A percentile compares a stretch with the other conserved stretches of the same genome.
These are phyloP conservation scores for Phytophthora agathidicida DNA, from an alignment of 352 stramenopile species.

Conservation along the genomic window DNA sequence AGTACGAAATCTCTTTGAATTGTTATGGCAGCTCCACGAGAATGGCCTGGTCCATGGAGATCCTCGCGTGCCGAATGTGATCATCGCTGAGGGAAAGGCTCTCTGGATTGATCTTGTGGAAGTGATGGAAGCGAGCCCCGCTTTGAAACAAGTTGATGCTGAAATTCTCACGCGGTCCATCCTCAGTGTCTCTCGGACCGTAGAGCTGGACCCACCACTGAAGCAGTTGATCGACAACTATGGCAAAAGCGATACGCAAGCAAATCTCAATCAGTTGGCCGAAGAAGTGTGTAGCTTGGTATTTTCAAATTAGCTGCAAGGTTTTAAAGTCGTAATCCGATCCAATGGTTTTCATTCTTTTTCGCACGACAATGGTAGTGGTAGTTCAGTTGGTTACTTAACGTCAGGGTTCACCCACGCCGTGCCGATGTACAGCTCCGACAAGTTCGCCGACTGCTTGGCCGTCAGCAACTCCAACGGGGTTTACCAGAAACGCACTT, in stretches of 20 bases:
- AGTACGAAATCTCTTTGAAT: conserved; percentile 26
- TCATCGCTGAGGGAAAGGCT: conserved; percentile 24
- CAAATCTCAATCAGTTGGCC: conserved; percentile 31
- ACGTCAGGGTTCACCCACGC: too few relatives aligned
- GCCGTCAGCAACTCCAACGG: too few relatives aligned
- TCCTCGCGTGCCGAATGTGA: conserved; percentile 43
- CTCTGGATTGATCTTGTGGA: conserved; percentile 43
- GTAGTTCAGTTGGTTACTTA: too few relatives aligned
- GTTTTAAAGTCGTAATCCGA: too few relatives aligned
- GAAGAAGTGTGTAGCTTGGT: conserved; percentile 21
- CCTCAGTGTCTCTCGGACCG: conserved; percentile 13
- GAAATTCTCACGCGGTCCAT: conserved; percentile 38
- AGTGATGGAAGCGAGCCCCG: conserved; percentile 26
- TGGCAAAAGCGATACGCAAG: conserved; percentile 18
- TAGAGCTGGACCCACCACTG: conserved; percentile 12
- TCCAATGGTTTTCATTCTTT: too few relatives aligned
- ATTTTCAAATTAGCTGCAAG: conserved; percentile 14
- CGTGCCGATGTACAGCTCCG: too few relatives aligned
- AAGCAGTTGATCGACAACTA: conserved; percentile 26
- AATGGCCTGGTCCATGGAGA: conserved; percentile 37
- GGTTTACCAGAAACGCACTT: too few relatives aligned
- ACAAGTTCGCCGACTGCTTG: too few relatives aligned
- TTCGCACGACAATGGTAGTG: too few relatives aligned
- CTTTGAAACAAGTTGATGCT: conserved; percentile 29
- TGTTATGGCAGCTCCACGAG: conserved; percentile 33